phyloP scores from a whole-genome alignment of 208 protist genomes.

The Leishmania mexicana region DNA sequence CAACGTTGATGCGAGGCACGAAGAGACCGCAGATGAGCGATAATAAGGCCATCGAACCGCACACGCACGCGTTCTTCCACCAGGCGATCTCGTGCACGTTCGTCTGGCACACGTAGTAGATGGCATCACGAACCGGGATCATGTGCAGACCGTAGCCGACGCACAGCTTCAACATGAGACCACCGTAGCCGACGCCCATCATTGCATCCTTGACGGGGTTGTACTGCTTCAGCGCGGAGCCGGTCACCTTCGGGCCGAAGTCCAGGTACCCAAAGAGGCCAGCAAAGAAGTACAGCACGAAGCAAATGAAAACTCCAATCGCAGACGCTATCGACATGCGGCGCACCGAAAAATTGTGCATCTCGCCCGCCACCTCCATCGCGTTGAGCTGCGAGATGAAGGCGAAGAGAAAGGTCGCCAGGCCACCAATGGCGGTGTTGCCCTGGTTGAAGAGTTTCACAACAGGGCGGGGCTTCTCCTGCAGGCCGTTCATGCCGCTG shows the following conservation, averaged over 20 bases:
- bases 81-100: conserved; percentile 48
- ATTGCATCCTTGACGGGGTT: conserved; percentile 56
- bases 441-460: conserved; percentile 46
- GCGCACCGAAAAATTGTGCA: conserved; percentile 54
- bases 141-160: conserved; percentile 64
- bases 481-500: conserved; percentile 43
- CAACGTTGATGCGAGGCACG: conserved; percentile 61
- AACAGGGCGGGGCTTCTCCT: conserved; percentile 29
- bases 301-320: conserved; percentile 59
- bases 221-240: conserved; percentile 61
- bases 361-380: conserved; percentile 61
- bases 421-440: conserved; percentile 40
- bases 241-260: conserved; percentile 46
- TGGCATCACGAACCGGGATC: conserved; percentile 65
- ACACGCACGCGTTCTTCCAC: conserved; percentile 55
- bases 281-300: conserved; percentile 53
- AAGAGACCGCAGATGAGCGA: conserved; percentile 69
- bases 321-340: conserved; percentile 42
- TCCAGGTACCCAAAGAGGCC: conserved; percentile 78
- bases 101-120: conserved; percentile 54
- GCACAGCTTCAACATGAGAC: conserved; percentile 67
- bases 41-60: conserved; percentile 37
- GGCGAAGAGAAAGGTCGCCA: conserved; percentile 61
- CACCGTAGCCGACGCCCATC: conserved; percentile 56
- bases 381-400: conserved; percentile 69